Evolutionary conservation across 2,329 filamentous ascomycete genomes (phyloP), one percentile per base, ranked within the genome.

Genomic region (Daldinia sp.): DNA sequence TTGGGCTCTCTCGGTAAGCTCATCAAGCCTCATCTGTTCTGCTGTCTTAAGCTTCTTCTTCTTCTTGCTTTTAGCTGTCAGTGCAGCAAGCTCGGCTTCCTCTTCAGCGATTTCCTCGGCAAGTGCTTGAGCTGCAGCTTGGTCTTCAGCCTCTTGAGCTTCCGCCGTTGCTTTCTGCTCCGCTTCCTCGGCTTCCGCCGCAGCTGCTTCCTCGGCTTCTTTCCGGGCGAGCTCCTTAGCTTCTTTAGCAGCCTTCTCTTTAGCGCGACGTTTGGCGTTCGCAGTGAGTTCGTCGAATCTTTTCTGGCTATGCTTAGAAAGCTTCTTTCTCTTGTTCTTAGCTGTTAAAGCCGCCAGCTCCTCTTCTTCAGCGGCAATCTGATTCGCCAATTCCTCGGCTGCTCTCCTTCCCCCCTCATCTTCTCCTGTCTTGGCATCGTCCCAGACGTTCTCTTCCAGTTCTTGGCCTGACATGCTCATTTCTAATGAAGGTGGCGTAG

Each of bases 401-500:
- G 76, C 80, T 58, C 80, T 79, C 56, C 80, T 78, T 55, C 82
- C 82, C 4, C 78, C 78, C 54, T 80, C 78, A 53, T 82, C 82
- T 5, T 78, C 78, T 63, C 83, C 78, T 4, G 63, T 50, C 33
- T 67, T 66, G 12, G 71, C 59, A 7, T 74, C 70, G 44, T 65
- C 72, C 77, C 72, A 82, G 41, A 79, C 75, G 44, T 78, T 78
- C 44, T 78, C 76, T 61, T 81, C 79, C 9, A 77, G 76, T 50
- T 79, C 74, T 20, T 73, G 74, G 15, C 65, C 74, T 20, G 74
- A 64, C 33, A 73, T 61, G 10, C 72, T 80, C 77, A 84, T 74
- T 65, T 87, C 81, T 74, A 84, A 77, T 60, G 78, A 78, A 39
- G 83, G 84, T 67, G 85, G 82, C 46, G 83, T 85, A 44, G 85